Evolutionary conservation across 2,329 filamentous ascomycete genomes (phyloP).

Genomic region (Sphaerulina musiva): DNA sequence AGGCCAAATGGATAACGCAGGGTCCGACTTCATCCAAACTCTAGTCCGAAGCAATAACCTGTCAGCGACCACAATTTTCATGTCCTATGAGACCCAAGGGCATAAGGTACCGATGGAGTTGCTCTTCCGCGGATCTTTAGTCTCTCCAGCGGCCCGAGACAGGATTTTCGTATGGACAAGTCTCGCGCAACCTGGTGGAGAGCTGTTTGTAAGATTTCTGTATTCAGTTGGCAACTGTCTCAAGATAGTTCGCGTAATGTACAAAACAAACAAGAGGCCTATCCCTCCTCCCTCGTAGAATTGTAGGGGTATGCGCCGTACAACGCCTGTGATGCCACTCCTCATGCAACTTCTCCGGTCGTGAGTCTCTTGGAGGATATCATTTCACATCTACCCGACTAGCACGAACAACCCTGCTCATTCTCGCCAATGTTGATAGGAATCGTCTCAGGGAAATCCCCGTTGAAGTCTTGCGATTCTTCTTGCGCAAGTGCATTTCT

Average conservation of each 20-base stretch:
- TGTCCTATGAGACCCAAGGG: too few species aligned
- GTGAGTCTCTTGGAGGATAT: too few species aligned
- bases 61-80: too few species aligned
- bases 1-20: background rate
- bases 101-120: background rate
- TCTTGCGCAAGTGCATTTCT: constrained; percentile 93
- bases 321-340: background rate
- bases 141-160: background rate
- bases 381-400: background rate
- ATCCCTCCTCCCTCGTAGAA: background rate
- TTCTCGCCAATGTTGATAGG: constrained; percentile 96
- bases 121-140: background rate
- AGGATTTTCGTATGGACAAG: background rate
- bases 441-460: constrained; percentile 95
- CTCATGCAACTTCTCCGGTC: background rate
- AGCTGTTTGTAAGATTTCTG: background rate
- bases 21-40: background rate
- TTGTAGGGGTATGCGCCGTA: background rate
- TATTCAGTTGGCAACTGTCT: background rate
- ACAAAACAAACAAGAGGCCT: background rate
- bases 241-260: background rate
- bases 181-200: background rate
- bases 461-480: constrained; percentile 94
- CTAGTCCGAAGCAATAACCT: too few species aligned
- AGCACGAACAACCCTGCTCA: constrained; percentile 89